Percentiles rank a stretch among this genome's conserved stretches.
Evolutionary conservation across 768 basidiomycete genomes (phyloP).

Genomic region (Phanerochaete carnosa): DNA sequence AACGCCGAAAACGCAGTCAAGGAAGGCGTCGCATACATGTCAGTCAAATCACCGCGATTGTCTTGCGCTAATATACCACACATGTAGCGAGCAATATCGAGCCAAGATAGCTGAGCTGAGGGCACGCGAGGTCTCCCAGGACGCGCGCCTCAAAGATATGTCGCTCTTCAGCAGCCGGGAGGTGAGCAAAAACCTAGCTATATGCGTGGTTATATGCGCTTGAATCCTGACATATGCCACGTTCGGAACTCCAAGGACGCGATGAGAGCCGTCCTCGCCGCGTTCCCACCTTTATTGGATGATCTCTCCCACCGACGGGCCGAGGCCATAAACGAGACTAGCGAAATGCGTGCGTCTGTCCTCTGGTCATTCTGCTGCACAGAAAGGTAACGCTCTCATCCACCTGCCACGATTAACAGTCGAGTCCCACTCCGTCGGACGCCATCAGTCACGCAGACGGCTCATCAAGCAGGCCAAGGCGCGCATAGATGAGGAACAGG

Average conservation of each 20-base stretch:
- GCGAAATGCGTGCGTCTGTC: constrained; percentile 29
- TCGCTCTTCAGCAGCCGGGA: constrained; percentile 14
- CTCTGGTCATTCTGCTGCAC: background rate
- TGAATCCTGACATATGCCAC: background rate
- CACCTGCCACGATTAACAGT: constrained; percentile 17
- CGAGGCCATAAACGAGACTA: constrained; percentile 28
- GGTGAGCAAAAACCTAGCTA: constrained; percentile 10
- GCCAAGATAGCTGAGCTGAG: constrained; percentile 18
- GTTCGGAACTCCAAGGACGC: constrained; percentile 12
- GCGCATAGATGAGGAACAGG: constrained; percentile 34
- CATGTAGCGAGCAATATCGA: constrained; percentile 26
- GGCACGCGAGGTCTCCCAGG: constrained; percentile 19
- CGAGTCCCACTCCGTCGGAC: constrained; percentile 28
- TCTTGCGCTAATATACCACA: constrained; percentile 10
- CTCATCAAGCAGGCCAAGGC: constrained; percentile 31
- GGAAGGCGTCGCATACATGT: constrained; percentile 21
- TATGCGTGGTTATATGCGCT: constrained; percentile 7
- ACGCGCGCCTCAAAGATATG: constrained; percentile 14
- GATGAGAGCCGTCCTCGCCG: constrained; percentile 16
- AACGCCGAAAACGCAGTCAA: constrained; percentile 15
- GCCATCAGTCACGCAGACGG: constrained; percentile 31
- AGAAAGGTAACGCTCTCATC: background rate
- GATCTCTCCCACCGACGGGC: constrained; percentile 31
- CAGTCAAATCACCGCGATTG: constrained; percentile 1
- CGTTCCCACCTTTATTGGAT: constrained; percentile 25